A percentile compares a stretch with the other conserved stretches of the same genome.
These are phyloP conservation scores for Fusarium ambrosium DNA, from an alignment of 2,329 filamentous ascomycete species.

Conservation along the genomic window DNA sequence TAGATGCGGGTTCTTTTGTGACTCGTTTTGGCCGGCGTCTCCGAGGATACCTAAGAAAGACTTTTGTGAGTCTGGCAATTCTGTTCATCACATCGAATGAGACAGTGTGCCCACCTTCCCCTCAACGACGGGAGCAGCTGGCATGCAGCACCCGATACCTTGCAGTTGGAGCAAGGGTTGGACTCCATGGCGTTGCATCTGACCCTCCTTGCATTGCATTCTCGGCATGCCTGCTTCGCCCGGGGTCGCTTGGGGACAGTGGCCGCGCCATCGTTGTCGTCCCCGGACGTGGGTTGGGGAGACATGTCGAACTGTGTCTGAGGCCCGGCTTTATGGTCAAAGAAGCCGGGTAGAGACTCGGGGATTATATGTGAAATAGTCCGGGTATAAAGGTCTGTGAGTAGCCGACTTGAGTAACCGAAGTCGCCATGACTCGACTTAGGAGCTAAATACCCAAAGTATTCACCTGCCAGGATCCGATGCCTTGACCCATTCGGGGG, in stretches of 20 bases:
- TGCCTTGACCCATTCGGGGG: too few species aligned
- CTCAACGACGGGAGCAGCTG: constrained; percentile 52
- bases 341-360: neutral
- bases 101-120: constrained; percentile 45
- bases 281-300: neutral
- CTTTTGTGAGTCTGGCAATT: neutral
- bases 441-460: too few species aligned
- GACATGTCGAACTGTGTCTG: neutral
- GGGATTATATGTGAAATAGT: neutral
- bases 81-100: neutral
- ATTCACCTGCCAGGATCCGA: too few species aligned
- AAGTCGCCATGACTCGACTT: neutral
- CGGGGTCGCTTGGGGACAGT: constrained; percentile 51
- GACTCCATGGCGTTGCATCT: constrained; percentile 53
- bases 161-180: constrained; percentile 52
- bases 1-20: neutral
- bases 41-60: constrained; percentile 43
- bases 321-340: neutral
- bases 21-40: constrained; percentile 27
- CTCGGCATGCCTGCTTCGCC: constrained; percentile 53
- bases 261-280: neutral
- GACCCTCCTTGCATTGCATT: constrained; percentile 52
- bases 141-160: constrained; percentile 43
- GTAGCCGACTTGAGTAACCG: neutral
- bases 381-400: neutral